These are phyloP conservation scores for Mayamaea pseudoterrestris DNA, from an alignment of 108 stramenopile species.

Conservation along the genomic window DNA sequence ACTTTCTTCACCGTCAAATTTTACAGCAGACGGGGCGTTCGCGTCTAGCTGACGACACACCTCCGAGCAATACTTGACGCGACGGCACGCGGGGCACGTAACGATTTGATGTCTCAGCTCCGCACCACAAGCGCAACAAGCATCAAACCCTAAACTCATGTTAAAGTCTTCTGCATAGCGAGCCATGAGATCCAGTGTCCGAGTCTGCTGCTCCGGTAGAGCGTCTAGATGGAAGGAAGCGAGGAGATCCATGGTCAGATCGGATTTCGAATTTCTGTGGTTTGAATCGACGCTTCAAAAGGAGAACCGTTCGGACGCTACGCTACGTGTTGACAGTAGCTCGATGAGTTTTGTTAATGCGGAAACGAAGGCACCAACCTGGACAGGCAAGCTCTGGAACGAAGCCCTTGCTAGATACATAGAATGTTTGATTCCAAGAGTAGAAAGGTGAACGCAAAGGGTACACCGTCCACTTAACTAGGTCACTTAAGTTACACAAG, in stretches of 20 bases:
- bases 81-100: constrained; percentile 44
- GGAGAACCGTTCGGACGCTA: too few species aligned
- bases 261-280: too few species aligned
- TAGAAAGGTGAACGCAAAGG: too few species aligned
- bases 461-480: too few species aligned
- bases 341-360: too few species aligned
- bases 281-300: too few species aligned
- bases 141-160: constrained; percentile 35
- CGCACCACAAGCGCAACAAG: constrained; percentile 33
- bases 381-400: too few species aligned
- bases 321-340: too few species aligned
- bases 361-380: too few species aligned
- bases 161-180: constrained; percentile 20
- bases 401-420: too few species aligned
- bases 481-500: too few species aligned
- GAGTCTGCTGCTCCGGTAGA: constrained; percentile 18
- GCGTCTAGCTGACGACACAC: constrained; percentile 43
- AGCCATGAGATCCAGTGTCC: constrained; percentile 8
- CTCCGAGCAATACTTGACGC: constrained; percentile 70
- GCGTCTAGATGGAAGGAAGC: constrained; percentile 5
- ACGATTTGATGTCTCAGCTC: neutral
- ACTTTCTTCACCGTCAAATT: constrained; percentile 20
- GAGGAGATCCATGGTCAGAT: constrained; percentile 11
- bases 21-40: neutral
- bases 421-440: too few species aligned